Base-by-base conservation (phyloP, 164 flowering plant species). In the Annona squamosa region DNA sequence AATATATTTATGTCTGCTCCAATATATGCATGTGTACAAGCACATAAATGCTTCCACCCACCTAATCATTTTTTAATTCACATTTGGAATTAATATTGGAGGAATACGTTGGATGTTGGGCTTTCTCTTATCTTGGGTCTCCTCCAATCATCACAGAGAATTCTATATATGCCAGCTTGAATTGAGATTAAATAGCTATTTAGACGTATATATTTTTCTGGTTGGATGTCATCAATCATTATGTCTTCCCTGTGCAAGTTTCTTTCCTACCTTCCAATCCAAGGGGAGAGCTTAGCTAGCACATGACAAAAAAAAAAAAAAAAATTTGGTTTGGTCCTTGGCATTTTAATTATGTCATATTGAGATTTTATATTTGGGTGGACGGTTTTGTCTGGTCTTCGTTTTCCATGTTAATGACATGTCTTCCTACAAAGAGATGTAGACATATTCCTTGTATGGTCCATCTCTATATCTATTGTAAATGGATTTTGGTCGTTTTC, bases 61-160 rank as follows among this genome's bases (percentile, higher is more conserved):
- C 37, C 37, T 26, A 26, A 26, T 26, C 37, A 26, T 26, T 26
- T 26, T 26, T 26, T 26, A 26, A 26, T 26, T 26, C 37, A 26
- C 37, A 26, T 26, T 26, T 26, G 37, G 37, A 26, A 26, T 26
- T 26, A 26, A 26, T 26, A 26, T 26, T 26, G 37, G 37, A 52
- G 2, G 4, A 13, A 12, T 37, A 3, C 46, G 68, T 68, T 46
- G 70, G 26, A 13, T 67, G 70, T 45, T 10, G 48, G 70, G 26
- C 37, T n/a, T 56, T 64, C 76, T 42, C 56, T 70, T 65, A 68
- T 71, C 70, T 12, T 72, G 26, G 71, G 65, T 69, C 63, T 73
- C 68, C 69, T 70, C 71, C 80, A 81, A 81, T 82, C 76, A 81
- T 82, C 74, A 73, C 72, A 26, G 77, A 75, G 78, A 73, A 76